Percentiles rank a stretch among this genome's conserved stretches.
phyloP scores from a whole-genome alignment of 202 grass and related monocot genomes.

The Dendrocalamus latiflorus region DNA sequence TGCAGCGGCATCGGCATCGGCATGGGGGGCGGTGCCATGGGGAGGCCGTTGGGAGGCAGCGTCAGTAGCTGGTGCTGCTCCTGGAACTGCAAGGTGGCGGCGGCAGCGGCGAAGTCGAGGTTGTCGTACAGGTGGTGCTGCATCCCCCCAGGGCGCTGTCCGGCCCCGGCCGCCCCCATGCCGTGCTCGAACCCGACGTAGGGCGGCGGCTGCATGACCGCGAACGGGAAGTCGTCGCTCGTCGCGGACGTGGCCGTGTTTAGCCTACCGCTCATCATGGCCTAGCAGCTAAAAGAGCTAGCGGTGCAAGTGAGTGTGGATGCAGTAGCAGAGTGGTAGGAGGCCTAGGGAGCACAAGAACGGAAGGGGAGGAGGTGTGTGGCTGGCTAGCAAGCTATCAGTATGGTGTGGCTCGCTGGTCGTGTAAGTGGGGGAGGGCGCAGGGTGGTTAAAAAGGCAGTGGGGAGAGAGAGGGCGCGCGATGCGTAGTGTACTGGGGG shows the following conservation, averaged over 20 bases:
- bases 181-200: slow-evolving; percentile 38
- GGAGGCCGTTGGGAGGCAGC: slow-evolving; percentile 9
- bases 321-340: background rate
- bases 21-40: slow-evolving; percentile 33
- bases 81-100: slow-evolving; percentile 41
- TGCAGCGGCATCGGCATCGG: slow-evolving; percentile 33
- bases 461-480: background rate
- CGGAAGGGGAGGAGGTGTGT: background rate
- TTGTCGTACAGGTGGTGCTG: slow-evolving; percentile 40
- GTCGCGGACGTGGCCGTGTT: slow-evolving; percentile 10
- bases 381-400: background rate
- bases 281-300: background rate
- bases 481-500: background rate
- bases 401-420: background rate
- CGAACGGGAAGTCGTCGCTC: slow-evolving; percentile 29
- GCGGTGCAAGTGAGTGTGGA: background rate
- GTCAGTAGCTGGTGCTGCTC: slow-evolving; percentile 28
- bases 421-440: slow-evolving; percentile 5
- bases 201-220: slow-evolving; percentile 11
- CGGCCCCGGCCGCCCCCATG: background rate
- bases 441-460: slow-evolving; percentile 44
- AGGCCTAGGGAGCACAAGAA: background rate
- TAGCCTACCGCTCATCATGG: slow-evolving; percentile 42
- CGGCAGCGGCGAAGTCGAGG: slow-evolving; percentile 45
- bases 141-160: background rate